These are phyloP conservation scores for Excoecaria cochinchinensis DNA, from an alignment of 345 rosid genomes.

Conservation along the genomic window DNA sequence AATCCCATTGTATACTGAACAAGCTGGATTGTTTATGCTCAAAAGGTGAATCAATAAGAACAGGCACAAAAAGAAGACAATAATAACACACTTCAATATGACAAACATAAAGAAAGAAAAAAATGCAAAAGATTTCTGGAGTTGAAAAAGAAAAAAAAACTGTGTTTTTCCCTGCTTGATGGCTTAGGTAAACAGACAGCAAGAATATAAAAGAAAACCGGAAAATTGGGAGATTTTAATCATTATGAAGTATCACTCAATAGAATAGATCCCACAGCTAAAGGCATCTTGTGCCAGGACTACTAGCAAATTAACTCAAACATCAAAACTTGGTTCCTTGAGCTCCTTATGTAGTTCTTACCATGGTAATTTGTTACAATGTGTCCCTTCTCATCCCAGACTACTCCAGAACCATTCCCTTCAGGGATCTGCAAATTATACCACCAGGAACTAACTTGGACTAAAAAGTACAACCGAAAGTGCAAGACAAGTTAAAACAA, in stretches of 20 bases:
- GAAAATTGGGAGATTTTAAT: neutral
- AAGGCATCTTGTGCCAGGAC: neutral
- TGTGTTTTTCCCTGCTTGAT: neutral
- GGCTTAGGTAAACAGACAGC: neutral
- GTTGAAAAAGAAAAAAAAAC: neutral
- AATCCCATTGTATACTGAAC: neutral
- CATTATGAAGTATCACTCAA: neutral
- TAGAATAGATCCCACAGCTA: slow-evolving; percentile 8
- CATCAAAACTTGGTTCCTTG: neutral
- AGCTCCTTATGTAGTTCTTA: slow-evolving; percentile 33
- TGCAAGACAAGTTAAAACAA: neutral
- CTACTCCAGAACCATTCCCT: slow-evolving; percentile 99
- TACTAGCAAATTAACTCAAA: neutral
- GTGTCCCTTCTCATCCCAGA: slow-evolving; percentile 87
- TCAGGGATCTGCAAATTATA: slow-evolving; percentile 71
- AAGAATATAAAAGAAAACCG: neutral
- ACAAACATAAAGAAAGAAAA: neutral
- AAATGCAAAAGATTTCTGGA: neutral
- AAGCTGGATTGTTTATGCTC: neutral
- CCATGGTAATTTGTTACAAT: slow-evolving; percentile 96
- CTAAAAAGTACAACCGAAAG: neutral
- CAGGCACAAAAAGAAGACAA: neutral
- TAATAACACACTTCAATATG: neutral
- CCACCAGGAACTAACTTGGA: neutral
- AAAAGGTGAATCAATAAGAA: neutral